Evolutionary conservation across 768 basidiomycete species (phyloP), one percentile per base, ranked within the genome.

Genomic region (Rickenella mellea): DNA sequence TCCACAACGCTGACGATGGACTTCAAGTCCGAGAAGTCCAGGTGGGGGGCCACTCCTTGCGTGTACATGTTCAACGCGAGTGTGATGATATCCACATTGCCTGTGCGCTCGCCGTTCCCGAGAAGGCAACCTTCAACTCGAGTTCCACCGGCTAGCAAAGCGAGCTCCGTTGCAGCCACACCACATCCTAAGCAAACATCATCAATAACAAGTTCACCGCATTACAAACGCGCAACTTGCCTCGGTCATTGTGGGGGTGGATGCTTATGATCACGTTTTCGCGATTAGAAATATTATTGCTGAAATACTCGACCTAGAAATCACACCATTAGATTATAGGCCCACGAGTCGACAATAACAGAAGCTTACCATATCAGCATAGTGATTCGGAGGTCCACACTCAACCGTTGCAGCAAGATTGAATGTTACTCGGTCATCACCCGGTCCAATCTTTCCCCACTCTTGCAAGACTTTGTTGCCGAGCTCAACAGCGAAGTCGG

Each of bases 31-130:
- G 79, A 82, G 62, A 98, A 91, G 62, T 98, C 90, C 48, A 99
- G 74, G 29, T 80, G 71, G 40, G 96, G 94, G 28, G 65, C 56
- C 54, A 97, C 80, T 30, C 96, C 96, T 65, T 99, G 96, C 2
- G 92, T 85, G 63, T 98, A 99, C 39, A 92, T 72, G 66, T 99
- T 99, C 51, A 99, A 70, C 14, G 91, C 93, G 36, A 99, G 78
- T 54, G 86, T 97, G 61, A 98, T 91, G 46, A 99, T 69, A 61
- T 99, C 96, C 50, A 99, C 96, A 52, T 99, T 99, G 44, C 96
- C 96, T 14, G 96, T 99, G 40, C 96, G 83, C 66, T 99, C 96
- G 49, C 96, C 96, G 57, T 99, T 98, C 26, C 94, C 96, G 54
- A 99, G 94, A 40, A 98, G 69, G 55, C 94, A 98, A 9, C 96